Percentiles rank a stretch among this genome's conserved stretches.
phyloP scores from a whole-genome alignment of 768 basidiomycete species.

The Lenzites betulinus region DNA sequence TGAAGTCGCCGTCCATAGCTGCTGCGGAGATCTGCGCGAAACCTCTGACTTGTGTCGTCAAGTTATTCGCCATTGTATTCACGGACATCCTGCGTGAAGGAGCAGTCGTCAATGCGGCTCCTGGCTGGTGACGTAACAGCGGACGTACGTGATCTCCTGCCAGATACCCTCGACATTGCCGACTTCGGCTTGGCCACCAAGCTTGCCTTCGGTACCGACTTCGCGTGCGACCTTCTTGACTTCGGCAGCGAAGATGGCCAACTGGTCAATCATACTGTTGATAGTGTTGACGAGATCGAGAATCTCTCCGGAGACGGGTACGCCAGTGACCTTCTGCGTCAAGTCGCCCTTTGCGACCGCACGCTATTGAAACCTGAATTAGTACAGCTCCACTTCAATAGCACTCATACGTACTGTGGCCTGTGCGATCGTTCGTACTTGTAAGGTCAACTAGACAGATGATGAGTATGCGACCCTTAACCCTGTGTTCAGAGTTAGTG shows the following conservation, averaged over 20 bases:
- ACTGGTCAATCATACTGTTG: conserved; percentile 81
- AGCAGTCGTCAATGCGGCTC: not conserved
- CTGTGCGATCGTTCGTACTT: conserved; percentile 92
- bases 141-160: conserved; percentile 94
- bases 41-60: conserved; percentile 98
- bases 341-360: conserved; percentile 94
- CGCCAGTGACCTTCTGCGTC: conserved; percentile 89
- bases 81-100: conserved; percentile 71
- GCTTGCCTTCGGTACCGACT: conserved; percentile 98
- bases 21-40: conserved; percentile 99
- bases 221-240: conserved; percentile 97
- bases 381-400: not conserved
- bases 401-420: conserved; percentile 63
- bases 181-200: conserved; percentile 96
- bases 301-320: conserved; percentile 95
- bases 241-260: conserved; percentile 71
- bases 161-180: conserved; percentile 97
- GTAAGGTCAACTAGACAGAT: conserved; percentile 69
- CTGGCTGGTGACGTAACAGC: conserved; percentile 22
- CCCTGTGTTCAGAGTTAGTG: not conserved
- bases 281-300: conserved; percentile 96
- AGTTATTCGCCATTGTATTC: conserved; percentile 95
- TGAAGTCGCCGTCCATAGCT: conserved; percentile 98
- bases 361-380: conserved; percentile 48
- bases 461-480: conserved; percentile 2